Conservation (phyloP, 2,329 filamentous ascomycete genomes). For the Graphilbum sp. region DNA sequence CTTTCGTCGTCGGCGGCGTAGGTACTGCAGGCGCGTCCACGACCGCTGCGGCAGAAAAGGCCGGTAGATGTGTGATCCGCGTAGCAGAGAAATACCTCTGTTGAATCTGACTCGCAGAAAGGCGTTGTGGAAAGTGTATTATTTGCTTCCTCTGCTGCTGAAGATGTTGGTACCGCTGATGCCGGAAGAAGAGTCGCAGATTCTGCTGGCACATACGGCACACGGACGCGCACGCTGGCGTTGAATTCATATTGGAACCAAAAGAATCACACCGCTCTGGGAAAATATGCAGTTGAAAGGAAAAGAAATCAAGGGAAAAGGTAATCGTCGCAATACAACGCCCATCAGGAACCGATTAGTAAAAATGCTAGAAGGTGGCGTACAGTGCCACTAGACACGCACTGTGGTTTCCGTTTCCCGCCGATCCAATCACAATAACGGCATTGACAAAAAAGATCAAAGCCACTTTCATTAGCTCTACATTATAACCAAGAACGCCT, state of each 20-base stretch:
- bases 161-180: slow-evolving; percentile 14
- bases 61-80: no score
- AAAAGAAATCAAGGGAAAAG: no score
- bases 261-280: no score
- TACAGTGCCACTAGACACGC: no score
- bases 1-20: slow-evolving; percentile 15
- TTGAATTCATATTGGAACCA: neutral
- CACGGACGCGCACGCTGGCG: slow-evolving; percentile 19
- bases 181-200: slow-evolving; percentile 22
- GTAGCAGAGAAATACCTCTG: no score
- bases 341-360: no score
- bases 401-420: slow-evolving; percentile 9
- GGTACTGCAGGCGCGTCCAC: neutral
- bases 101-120: no score
- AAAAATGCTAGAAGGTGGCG: no score
- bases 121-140: no score
- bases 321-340: no score
- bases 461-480: neutral
- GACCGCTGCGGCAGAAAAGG: slow-evolving; percentile 14
- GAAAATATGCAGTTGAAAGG: no score
- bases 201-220: slow-evolving; percentile 24
- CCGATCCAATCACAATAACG: slow-evolving; percentile 13
- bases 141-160: slow-evolving; percentile 16
- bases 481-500: neutral
- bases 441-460: slow-evolving; percentile 7